Percentiles rank a stretch among this genome's conserved stretches.
Evolutionary conservation across 169 alveolate species (phyloP).

Genomic region (Ichthyophthirius multifiliis): DNA sequence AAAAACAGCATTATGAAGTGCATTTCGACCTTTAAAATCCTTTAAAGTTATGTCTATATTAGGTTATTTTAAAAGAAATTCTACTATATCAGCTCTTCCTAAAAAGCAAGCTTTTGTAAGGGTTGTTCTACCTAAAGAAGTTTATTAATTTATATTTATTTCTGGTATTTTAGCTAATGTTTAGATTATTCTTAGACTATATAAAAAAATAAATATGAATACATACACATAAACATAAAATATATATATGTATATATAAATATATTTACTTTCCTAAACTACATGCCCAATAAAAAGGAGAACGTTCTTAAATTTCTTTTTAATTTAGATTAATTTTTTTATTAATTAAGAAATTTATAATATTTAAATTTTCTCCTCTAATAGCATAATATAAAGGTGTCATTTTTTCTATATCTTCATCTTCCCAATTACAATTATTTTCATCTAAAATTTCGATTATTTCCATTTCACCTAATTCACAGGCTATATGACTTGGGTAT

Average conservation of each 20-base stretch:
- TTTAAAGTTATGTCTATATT: conserved; percentile 11
- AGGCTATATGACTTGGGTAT: conserved; percentile 2
- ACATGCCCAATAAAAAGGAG: conserved; percentile 44
- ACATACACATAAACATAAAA: too few species aligned
- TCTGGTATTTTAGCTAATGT: background rate
- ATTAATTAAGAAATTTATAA: conserved; percentile 15
- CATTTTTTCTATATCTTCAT: conserved; percentile 30
- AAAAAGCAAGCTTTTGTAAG: conserved; percentile 30
- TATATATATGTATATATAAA: too few species aligned
- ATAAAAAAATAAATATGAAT: too few species aligned
- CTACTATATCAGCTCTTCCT: conserved; percentile 18
- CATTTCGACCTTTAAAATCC: conserved; percentile 36
- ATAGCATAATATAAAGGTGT: conserved; percentile 35
- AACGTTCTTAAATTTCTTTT: conserved; percentile 23
- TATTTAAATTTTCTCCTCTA: background rate
- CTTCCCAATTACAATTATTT: conserved; percentile 20
- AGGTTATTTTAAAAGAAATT: conserved; percentile 12
- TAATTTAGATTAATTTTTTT: conserved; percentile 25
- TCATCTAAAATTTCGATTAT: background rate
- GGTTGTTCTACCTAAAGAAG: conserved; percentile 32
- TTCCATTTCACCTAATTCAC: background rate
- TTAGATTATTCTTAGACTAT: background rate
- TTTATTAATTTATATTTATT: conserved; percentile 22
- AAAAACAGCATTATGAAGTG: conserved; percentile 37
- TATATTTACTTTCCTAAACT: conserved; percentile 15